phyloP scores from a whole-genome alignment of 306 rosid species.

The Boehmeria nivea region DNA sequence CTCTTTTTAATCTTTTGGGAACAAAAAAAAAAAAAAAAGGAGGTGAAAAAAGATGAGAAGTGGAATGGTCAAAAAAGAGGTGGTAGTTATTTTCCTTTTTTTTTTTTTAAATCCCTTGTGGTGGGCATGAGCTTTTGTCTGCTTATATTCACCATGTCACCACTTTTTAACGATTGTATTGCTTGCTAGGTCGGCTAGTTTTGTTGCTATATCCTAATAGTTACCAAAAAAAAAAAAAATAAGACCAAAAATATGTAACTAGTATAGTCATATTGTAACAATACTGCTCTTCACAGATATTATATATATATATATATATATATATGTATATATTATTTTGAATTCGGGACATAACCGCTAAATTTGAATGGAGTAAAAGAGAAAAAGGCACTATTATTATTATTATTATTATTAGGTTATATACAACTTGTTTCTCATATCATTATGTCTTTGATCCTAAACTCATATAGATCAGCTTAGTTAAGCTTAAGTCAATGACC shows the following conservation, averaged over 20 bases:
- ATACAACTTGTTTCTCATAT: conserved; percentile 3
- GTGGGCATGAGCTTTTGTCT: conserved; percentile 18
- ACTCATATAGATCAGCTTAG: no score
- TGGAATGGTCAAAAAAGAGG: conserved; percentile 52
- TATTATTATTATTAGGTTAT: conserved; percentile 5
- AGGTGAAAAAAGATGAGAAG: conserved; percentile 2
- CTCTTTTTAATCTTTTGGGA: background rate
- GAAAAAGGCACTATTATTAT: no score
- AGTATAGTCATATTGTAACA: no score
- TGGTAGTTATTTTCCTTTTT: conserved; percentile 19
- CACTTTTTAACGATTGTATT: background rate
- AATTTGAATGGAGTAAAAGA: conserved; percentile 21
- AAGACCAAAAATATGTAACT: no score
- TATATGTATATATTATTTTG: no score
- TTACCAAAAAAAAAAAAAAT: no score
- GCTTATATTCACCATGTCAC: background rate
- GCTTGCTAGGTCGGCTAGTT: background rate
- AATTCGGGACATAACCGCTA: no score
- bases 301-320: no score
- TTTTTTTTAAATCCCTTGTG: conserved; percentile 2
- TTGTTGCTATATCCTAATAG: background rate
- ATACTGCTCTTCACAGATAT: no score
- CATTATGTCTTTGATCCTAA: conserved; percentile 10
- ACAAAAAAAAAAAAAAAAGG: conserved; percentile 1
- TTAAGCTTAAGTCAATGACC: no score